Conservation (phyloP, 2,329 filamentous ascomycete species). For the Ophiocordyceps camponoti-saundersi region DNA sequence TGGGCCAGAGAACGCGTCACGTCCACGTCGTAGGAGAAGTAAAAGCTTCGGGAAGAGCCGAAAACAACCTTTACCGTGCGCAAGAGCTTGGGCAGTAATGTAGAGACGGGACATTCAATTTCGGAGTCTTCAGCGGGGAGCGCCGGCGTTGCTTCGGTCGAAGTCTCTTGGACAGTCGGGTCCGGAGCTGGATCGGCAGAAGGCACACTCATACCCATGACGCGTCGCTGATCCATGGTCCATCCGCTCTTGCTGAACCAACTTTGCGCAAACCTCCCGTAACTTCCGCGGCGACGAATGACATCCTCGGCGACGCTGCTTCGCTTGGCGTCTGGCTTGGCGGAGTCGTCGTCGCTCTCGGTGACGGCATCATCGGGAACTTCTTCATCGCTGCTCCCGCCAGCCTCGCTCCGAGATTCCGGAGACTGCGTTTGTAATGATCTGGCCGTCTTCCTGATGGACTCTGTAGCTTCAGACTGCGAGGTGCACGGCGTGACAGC, state of each 20-base stretch:
- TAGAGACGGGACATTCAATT: constrained; percentile 11
- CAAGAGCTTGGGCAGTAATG: constrained; percentile 67
- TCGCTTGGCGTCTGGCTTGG: constrained; percentile 15
- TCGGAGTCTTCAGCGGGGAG: constrained; percentile 12
- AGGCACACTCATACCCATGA: constrained; percentile 46
- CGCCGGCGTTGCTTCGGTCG: constrained; percentile 15
- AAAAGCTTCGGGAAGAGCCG: constrained; percentile 69
- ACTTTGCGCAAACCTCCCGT: constrained; percentile 73
- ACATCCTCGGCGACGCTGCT: constrained; percentile 77
- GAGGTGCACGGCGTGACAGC: constrained; percentile 78
- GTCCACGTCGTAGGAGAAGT: constrained; percentile 89
- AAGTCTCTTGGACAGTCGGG: constrained; percentile 5
- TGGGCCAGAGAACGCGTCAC: constrained; percentile 51
- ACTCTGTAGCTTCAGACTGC: constrained; percentile 53
- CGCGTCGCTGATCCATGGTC: constrained; percentile 52
- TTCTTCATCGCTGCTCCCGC: constrained; percentile 31
- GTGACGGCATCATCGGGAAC: constrained; percentile 25
- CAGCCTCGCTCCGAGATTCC: constrained; percentile 22
- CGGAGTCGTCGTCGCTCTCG: constrained; percentile 14
- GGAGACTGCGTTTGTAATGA: constrained; percentile 21
- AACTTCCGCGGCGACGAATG: constrained; percentile 64
- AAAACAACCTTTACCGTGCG: constrained; percentile 75
- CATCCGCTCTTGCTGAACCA: constrained; percentile 85
- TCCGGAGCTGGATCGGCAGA: constrained; percentile 6
- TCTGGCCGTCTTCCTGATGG: constrained; percentile 44